Percentiles rank a stretch among this genome's conserved stretches.
Evolutionary conservation across 106 monocot species (phyloP).

Genomic region (Dioscorea zingiberensis): DNA sequence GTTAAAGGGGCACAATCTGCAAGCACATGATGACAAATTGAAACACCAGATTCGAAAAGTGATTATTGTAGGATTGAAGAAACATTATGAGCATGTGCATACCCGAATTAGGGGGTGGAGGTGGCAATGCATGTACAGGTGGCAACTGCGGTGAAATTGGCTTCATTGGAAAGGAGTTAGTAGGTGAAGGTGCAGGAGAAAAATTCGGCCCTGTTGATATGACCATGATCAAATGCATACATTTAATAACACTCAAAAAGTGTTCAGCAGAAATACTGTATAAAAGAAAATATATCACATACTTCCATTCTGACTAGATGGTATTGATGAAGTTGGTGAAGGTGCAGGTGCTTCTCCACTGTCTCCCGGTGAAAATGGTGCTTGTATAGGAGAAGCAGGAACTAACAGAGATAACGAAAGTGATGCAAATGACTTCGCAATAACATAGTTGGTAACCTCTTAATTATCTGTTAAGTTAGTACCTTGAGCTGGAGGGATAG

Average conservation of each 20-base stretch:
- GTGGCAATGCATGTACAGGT: constrained; percentile 46
- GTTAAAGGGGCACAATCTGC: constrained; percentile 62
- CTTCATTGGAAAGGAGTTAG: constrained; percentile 13
- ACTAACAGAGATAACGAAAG: constrained; percentile 16
- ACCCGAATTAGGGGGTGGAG: constrained; percentile 86
- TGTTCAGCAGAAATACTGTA: background rate
- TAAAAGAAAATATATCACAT: constrained; percentile 1
- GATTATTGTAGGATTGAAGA: background rate
- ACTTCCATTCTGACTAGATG: constrained; percentile 19
- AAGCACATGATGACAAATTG: constrained; percentile 9
- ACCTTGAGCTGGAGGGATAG: constrained; percentile 29
- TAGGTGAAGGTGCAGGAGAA: constrained; percentile 43
- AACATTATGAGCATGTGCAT: background rate
- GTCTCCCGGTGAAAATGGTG: constrained; percentile 26
- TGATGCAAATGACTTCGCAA: background rate
- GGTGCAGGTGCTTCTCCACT: constrained; percentile 16
- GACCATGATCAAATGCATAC: background rate
- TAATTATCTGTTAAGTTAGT: background rate
- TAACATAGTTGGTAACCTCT: background rate
- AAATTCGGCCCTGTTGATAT: constrained; percentile 35
- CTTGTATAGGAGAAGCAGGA: constrained; percentile 20
- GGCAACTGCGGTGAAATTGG: constrained; percentile 24
- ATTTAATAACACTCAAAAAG: constrained; percentile 1
- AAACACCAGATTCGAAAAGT: background rate
- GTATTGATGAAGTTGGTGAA: constrained; percentile 20